Evolutionary conservation across 108 stramenopile species (phyloP).

Genomic region (Cyclostephanos invisitatus): DNA sequence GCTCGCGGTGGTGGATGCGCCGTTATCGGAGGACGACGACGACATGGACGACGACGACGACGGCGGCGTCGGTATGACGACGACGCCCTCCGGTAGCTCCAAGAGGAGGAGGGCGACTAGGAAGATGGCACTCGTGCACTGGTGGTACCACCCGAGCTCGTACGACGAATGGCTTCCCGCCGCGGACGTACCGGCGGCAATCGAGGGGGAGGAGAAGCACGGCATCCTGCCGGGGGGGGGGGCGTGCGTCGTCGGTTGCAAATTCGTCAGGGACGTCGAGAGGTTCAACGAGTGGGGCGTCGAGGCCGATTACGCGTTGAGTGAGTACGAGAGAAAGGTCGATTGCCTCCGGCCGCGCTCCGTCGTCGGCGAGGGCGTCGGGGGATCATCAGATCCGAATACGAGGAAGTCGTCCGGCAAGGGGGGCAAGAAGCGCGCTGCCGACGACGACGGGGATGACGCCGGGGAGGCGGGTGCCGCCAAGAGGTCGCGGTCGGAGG

Average conservation of each 20-base stretch:
- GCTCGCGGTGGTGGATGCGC: slow-evolving; percentile 32
- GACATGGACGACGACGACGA: background rate
- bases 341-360: slow-evolving; percentile 12
- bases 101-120: background rate
- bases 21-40: slow-evolving; percentile 14
- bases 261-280: slow-evolving; percentile 53
- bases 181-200: slow-evolving; percentile 29
- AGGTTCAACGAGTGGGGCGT: slow-evolving; percentile 54
- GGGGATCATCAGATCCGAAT: background rate
- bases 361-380: background rate
- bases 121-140: slow-evolving; percentile 46
- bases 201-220: background rate
- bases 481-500: background rate
- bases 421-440: slow-evolving; percentile 7
- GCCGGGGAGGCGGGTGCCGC: background rate
- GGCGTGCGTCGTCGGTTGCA: slow-evolving; percentile 43
- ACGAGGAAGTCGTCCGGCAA: slow-evolving; percentile 10
- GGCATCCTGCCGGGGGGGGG: slow-evolving; percentile 16
- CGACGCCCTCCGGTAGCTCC: background rate
- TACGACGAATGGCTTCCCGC: slow-evolving; percentile 59
- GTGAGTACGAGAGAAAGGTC: slow-evolving; percentile 44
- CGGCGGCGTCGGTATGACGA: background rate
- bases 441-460: background rate
- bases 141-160: slow-evolving; percentile 51
- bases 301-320: slow-evolving; percentile 48